Evolutionary conservation across 2,329 filamentous ascomycete genomes (phyloP), one percentile per base, ranked within the genome.

Genomic region (Thyridium curvatum): DNA sequence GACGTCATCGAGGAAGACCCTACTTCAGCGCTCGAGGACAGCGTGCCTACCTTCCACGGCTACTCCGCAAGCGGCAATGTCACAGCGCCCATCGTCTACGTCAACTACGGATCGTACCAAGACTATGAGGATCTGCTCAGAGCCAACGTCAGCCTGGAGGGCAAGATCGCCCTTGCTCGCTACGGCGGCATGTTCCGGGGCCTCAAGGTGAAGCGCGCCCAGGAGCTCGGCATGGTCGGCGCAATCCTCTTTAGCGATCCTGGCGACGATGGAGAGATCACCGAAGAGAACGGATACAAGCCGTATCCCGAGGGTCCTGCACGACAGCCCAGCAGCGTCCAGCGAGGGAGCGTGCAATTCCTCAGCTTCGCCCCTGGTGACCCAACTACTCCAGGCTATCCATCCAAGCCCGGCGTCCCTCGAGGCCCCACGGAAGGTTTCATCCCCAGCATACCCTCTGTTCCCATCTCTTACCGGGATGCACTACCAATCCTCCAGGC

Each of bases 11-110:
- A 87, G 0, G 82, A 94, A 38, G 93, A 98, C 57, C 75, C 80
- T 3, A 94, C 89, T 0, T 88, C 81, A 14, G 74, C 79, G 16
- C 67, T 88, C 34, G 62, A 74, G 9, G 75, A 89, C 52, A 72
- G 87, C 21, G 74, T 97, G 17, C 89, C 91, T 1, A 91, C 84
- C 0, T 97, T 97, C 66, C 91, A 97, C 55, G 93, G 91, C 38
- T 97, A 96, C 61, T 94, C 88, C 4, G 89, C 89, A 4, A 90
- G 73, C 43, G 91, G 91, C 18, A 94, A 97, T 58, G 91, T 94
- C 35, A 96, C 91, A 0, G 88, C 79, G 3, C 77, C 79, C 12
- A 93, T 86, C 48, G 86, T 95, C 26, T 97, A 84, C 54, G 88
- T 86, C 57, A 96, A 96, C 61, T 94, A 93, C 53, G 91, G 90